Conservation (phyloP, 2,329 filamentous ascomycete genomes). For the Hirsutella thompsonii region DNA sequence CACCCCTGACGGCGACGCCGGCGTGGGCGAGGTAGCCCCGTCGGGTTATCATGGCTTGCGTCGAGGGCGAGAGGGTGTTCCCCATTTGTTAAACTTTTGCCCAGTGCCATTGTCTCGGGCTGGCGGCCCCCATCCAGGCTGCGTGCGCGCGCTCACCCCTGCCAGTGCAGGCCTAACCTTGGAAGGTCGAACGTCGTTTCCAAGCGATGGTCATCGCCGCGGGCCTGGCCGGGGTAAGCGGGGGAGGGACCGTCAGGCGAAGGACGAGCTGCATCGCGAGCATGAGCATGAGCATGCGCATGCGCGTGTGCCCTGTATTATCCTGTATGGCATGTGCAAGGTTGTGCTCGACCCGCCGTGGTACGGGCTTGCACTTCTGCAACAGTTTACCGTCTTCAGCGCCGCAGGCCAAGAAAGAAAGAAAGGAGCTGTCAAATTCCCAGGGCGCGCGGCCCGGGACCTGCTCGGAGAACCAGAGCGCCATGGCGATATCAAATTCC, state of each 20-base stretch:
- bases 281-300: neutral
- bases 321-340: neutral
- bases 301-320: neutral
- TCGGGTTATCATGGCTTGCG: neutral
- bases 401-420: neutral
- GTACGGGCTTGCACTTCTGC: neutral
- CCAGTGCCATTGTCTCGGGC: constrained; percentile 6
- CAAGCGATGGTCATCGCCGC: neutral
- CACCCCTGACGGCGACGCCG: neutral
- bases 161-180: neutral
- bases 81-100: constrained; percentile 5
- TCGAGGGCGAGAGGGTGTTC: neutral
- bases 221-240: neutral
- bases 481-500: neutral
- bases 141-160: constrained; percentile 1
- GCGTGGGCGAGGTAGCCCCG: neutral
- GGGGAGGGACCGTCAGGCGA: neutral
- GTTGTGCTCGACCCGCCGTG: neutral
- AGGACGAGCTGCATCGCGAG: neutral
- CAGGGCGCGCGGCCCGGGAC: neutral
- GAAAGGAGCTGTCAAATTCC: constrained; percentile 2
- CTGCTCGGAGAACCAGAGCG: neutral
- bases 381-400: neutral
- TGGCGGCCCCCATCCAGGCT: constrained; percentile 1
- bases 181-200: neutral